Base-by-base conservation (phyloP, 225 moss, liverwort and hornwort species). In the Asterella californica region DNA sequence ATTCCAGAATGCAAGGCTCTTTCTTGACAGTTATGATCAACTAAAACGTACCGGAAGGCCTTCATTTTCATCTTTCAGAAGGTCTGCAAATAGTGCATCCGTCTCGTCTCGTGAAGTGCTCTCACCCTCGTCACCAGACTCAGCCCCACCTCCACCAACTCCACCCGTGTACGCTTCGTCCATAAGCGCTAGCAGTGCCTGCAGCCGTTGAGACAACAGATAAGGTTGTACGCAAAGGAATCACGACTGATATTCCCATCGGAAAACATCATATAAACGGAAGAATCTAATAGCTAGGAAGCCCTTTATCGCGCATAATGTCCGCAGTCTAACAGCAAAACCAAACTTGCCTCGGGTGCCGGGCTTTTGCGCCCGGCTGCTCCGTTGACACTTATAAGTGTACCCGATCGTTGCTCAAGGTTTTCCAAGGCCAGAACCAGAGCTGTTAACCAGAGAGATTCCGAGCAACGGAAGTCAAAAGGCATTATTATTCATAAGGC, bases 81-180 rank as follows among this genome's bases (percentile, higher is more conserved):
- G 86, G 76, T 95, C 93, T 68, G 93, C 84, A 75, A 95, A 99
- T 21, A 99, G 84, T 47, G 97, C 92, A 83, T 92, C 89, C 0
- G 90, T 88, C 87, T 92, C 95, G 67, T 93, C 88, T 81, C 84
- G 81, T 45, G 91, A 86, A 84, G 83, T 83, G 61, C 88, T 84
- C 63, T 85, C 91, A 76, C 91, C 94, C 79, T 91, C 94, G 83
- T 86, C 89, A 6, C 91, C 90, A 83, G 89, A 84, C 75, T 95
- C 93, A 37, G 90, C 89, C 79, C 87, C 93, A 77, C 77, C 84
- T 50, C 91, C 95, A 70, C 92, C 93, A 81, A 92, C 94, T 46
- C 90, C 90, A 0, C 94, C 97, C 62, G 94, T 95, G 55, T 99
- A 99, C 36, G 93, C 95, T 81, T 93, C 92, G 72, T 99, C 97